Evolutionary conservation across 306 rosid species (phyloP).

Genomic region (Vigna trinervia): DNA sequence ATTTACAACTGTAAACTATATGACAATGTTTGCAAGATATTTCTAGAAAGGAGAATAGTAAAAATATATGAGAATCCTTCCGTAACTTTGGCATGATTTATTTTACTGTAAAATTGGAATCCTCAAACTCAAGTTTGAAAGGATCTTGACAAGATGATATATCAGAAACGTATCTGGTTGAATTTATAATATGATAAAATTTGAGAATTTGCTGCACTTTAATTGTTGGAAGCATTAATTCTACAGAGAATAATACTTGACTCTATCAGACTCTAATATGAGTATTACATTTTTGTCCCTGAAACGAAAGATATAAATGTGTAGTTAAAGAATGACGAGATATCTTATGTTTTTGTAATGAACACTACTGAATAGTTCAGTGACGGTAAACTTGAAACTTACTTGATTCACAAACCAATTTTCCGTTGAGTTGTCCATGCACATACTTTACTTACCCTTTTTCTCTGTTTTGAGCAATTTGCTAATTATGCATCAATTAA

Average conservation of each 20-base stretch:
- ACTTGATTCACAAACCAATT: background rate
- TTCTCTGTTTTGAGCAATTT: background rate
- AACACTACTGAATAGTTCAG: background rate
- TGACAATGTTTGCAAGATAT: too few relatives aligned
- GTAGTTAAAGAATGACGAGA: background rate
- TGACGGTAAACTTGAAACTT: conserved; percentile 8
- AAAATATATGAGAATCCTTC: background rate
- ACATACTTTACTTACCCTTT: background rate
- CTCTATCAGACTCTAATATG: background rate
- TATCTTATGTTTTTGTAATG: background rate
- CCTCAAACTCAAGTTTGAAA: background rate
- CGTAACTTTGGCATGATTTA: background rate
- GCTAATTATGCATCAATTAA: background rate
- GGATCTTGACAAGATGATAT: background rate
- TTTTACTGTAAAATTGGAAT: background rate
- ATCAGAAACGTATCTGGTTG: conserved; percentile 11
- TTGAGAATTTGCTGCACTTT: background rate
- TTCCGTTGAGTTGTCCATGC: background rate
- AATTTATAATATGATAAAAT: conserved; percentile 9
- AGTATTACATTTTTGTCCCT: background rate
- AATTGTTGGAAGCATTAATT: background rate
- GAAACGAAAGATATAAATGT: background rate
- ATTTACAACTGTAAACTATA: too few relatives aligned
- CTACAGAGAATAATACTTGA: background rate
- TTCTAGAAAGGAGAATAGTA: background rate